These are phyloP conservation scores for Gypsophila paniculata DNA, from an alignment of 179 eudicot species.

Conservation along the genomic window DNA sequence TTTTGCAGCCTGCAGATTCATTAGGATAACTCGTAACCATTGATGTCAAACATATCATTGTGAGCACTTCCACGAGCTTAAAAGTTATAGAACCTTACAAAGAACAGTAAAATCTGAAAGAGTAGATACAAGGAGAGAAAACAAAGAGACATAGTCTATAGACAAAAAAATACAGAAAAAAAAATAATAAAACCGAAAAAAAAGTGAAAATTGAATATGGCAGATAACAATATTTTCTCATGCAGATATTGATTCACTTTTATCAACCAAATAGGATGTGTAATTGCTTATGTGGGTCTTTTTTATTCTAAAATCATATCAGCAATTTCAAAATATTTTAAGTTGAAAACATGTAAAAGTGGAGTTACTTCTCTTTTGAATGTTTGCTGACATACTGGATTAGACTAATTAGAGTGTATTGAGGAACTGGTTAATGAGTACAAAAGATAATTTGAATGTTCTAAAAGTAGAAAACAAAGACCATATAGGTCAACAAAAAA, in stretches of 20 bases:
- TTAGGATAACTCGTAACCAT: background rate
- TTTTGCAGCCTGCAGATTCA: conserved; percentile 61
- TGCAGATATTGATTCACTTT: background rate
- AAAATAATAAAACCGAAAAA: background rate
- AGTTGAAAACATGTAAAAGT: background rate
- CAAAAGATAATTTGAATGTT: background rate
- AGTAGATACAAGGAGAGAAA: background rate
- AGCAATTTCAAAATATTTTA: background rate
- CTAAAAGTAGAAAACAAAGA: background rate
- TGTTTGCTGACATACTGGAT: background rate
- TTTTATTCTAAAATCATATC: background rate
- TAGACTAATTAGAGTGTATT: background rate
- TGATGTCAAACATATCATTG: conserved; percentile 4
- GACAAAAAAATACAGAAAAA: background rate
- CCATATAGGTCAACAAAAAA: conserved; percentile 9
- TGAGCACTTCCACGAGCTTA: background rate
- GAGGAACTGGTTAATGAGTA: conserved; percentile 4
- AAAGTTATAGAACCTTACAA: background rate
- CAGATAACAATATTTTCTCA: background rate
- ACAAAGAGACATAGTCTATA: conserved; percentile 3
- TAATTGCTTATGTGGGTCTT: background rate
- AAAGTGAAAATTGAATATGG: background rate
- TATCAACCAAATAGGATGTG: background rate
- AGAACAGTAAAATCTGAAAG: background rate
- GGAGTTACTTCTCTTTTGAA: too few relatives aligned